Evolutionary conservation across 371 early-diverging fungal species (phyloP), one percentile per base, ranked within the genome.

Genomic region (Gilbertella persicaria): DNA sequence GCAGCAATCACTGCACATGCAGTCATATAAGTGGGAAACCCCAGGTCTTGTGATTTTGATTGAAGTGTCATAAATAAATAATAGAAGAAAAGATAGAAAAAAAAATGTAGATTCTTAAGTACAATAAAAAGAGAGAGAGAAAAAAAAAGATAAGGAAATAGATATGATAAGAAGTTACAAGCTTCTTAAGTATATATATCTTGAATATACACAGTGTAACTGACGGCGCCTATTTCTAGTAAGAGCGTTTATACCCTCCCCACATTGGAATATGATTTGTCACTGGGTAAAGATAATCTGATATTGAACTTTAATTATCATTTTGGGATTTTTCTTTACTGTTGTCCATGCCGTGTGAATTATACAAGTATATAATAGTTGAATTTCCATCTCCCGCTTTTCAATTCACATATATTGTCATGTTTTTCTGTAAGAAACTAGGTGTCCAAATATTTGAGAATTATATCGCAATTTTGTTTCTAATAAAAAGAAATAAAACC

Each of bases 1-100:
- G 74, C 74, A 12, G 74, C 74, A 40, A 73, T 48, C 26, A 37
- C 12, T 30, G 70, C 74, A 58, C 74, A 73, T 13, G 43, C 35
- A 51, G 63, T 63, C 70, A 70, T 69, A 20, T 70, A 73, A 5
- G 52, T 13, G 6, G 70, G 62, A 35, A 73, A 73, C 5, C 66
- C 63, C 39, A 70, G 29, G 30, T 73, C 74, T 50, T 70, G 64
- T 43, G 74, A 73, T 43, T 64, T 64, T 24, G 25, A 5, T 42
- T 50, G 39, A 35, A 40, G 29, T 42, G 57, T 37, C 67, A 63
- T 65, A 33, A 25, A 45, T 46, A 42, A 51, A 36, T 28, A 41
- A 24, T 42, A 26, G 5, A 37, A 45, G 13, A 28, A 57, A 37
- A 44, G 25, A 40, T 35, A 45, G 38, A 47, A 43, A 58, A 35